A percentile compares a stretch with the other conserved stretches of the same genome.
Conservation (phyloP, 108 stramenopile species). For the Nitzschia sp. region DNA sequence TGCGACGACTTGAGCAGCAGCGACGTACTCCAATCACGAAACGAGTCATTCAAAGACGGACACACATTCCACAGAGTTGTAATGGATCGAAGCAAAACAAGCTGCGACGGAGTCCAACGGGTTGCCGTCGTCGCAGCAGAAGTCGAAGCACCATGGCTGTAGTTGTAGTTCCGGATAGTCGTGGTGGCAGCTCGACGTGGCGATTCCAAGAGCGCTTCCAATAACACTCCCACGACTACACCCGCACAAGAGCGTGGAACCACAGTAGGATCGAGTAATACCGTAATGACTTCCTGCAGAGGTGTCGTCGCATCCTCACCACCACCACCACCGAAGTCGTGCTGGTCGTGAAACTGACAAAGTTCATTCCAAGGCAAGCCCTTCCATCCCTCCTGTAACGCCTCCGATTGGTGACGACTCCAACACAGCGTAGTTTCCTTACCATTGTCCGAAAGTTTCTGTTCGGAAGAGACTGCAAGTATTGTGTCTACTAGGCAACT, state of each 20-base stretch:
- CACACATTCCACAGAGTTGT: background rate
- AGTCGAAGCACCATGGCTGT: background rate
- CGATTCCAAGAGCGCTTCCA: conserved; percentile 7
- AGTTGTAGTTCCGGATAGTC: background rate
- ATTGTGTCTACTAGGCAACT: background rate
- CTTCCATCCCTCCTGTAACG: background rate
- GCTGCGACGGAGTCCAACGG: conserved; percentile 14
- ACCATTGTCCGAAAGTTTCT: background rate
- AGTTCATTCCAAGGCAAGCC: conserved; percentile 2
- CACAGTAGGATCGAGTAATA: background rate
- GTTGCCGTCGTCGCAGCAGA: background rate
- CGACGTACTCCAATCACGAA: too few relatives aligned
- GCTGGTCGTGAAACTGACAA: conserved; percentile 8
- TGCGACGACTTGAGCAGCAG: too few relatives aligned
- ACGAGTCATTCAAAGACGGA: background rate
- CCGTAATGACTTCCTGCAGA: background rate
- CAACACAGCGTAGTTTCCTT: background rate
- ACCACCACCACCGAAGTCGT: background rate
- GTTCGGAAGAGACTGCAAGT: background rate
- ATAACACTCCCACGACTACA: background rate
- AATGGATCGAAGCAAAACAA: background rate
- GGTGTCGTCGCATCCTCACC: background rate
- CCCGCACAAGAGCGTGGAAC: background rate
- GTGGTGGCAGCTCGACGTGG: background rate
- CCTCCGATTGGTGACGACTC: background rate